Conservation (phyloP, 345 rosid species). For the Turnera subulata region DNA sequence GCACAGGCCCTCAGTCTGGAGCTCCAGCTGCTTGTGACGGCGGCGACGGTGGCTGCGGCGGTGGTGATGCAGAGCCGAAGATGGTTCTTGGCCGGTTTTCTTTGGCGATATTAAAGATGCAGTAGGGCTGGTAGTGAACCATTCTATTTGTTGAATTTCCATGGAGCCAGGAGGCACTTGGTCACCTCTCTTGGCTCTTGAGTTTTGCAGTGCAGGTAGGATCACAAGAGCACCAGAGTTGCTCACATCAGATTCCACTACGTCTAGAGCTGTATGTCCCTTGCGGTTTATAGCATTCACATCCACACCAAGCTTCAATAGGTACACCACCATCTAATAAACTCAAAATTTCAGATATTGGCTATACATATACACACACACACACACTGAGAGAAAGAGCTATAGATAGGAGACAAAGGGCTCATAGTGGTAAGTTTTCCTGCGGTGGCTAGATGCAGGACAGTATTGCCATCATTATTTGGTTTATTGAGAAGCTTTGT, state of each 20-base stretch:
- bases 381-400: too few relatives aligned
- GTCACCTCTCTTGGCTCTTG: conserved; percentile 38
- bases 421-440: conserved; percentile 35
- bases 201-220: conserved; percentile 36
- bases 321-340: conserved; percentile 32
- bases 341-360: too few relatives aligned
- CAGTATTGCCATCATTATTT: conserved; percentile 46
- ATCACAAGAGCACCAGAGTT: conserved; percentile 36
- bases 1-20: conserved; percentile 45
- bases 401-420: too few relatives aligned
- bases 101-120: conserved; percentile 1
- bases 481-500: conserved; percentile 27
- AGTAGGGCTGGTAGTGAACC: background rate
- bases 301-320: conserved; percentile 33
- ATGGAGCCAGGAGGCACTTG: conserved; percentile 36
- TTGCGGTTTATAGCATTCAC: conserved; percentile 40
- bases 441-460: conserved; percentile 51
- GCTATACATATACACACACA: too few relatives aligned
- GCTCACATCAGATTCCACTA: conserved; percentile 35
- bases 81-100: too few relatives aligned
- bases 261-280: conserved; percentile 43
- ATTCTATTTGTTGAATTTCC: conserved; percentile 15
- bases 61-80: conserved; percentile 6
- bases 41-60: conserved; percentile 15
- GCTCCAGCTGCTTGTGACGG: conserved; percentile 34